Percentiles rank a stretch among this genome's conserved stretches.
These are phyloP conservation scores for Amniculicola lignicola DNA, from an alignment of 495 filamentous ascomycete species.

Conservation along the genomic window DNA sequence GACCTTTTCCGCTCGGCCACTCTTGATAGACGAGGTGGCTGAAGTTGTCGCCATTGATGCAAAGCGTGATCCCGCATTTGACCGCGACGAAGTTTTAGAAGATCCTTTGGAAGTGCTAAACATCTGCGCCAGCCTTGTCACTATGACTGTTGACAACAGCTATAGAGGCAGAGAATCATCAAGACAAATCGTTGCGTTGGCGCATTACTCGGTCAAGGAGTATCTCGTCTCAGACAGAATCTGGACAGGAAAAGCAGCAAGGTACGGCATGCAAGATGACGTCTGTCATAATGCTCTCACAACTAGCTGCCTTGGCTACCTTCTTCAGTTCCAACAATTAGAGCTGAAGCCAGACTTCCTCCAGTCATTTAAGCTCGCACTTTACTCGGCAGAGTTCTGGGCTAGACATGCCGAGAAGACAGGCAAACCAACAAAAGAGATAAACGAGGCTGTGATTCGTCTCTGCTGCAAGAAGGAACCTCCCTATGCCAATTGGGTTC, in stretches of 20 bases:
- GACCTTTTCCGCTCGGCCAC: constrained; percentile 19
- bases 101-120: constrained; percentile 12
- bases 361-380: constrained; percentile 23
- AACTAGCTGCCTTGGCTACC: constrained; percentile 38
- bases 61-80: constrained; percentile 13
- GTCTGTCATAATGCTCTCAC: constrained; percentile 37
- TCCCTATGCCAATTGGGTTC: constrained; percentile 23
- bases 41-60: not conserved
- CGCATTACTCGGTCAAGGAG: constrained; percentile 46
- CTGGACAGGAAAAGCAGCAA: not conserved
- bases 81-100: constrained; percentile 29
- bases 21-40: constrained; percentile 6
- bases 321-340: constrained; percentile 32
- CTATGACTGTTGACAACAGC: not conserved
- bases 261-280: constrained; percentile 15
- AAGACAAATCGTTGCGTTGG: constrained; percentile 25
- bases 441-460: constrained; percentile 3
- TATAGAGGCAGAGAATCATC: too few species aligned
- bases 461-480: not conserved
- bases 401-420: constrained; percentile 1
- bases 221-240: constrained; percentile 37
- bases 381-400: constrained; percentile 33
- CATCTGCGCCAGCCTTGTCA: constrained; percentile 24
- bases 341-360: constrained; percentile 14
- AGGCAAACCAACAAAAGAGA: not conserved